A percentile compares a stretch with the other conserved stretches of the same genome.
These are phyloP conservation scores for Myrica gale DNA, from an alignment of 306 rosid genomes.

Conservation along the genomic window DNA sequence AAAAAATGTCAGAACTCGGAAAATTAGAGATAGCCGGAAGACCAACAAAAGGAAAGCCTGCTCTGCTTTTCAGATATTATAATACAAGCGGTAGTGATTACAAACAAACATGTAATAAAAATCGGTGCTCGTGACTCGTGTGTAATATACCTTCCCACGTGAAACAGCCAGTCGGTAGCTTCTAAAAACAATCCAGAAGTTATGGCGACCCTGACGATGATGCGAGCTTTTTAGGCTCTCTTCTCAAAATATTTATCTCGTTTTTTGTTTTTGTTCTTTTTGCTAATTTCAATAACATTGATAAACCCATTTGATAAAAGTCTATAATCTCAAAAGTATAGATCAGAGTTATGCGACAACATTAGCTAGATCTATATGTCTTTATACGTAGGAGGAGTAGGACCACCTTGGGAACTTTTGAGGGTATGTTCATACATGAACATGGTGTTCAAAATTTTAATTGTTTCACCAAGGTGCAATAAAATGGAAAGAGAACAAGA, in stretches of 20 bases:
- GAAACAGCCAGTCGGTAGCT: slow-evolving; percentile 4
- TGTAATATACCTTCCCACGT: slow-evolving; percentile 2
- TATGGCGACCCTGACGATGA: slow-evolving; percentile 15
- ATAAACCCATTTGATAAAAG: not conserved
- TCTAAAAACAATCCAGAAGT: slow-evolving; percentile 3
- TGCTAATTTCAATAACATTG: not conserved
- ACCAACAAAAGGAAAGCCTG: not conserved
- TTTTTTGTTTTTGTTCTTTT: not conserved
- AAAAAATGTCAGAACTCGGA: not conserved
- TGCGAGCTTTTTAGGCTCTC: not conserved
- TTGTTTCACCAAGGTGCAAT: not conserved
- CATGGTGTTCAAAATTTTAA: not conserved
- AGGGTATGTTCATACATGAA: not conserved
- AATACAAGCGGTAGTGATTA: too few relatives aligned
- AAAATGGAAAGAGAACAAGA: not conserved
- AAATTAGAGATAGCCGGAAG: not conserved
- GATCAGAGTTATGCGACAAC: too few relatives aligned
- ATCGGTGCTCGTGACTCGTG: not conserved
- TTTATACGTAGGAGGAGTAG: not conserved
- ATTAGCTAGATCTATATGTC: not conserved
- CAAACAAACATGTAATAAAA: too few relatives aligned
- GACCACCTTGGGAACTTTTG: not conserved
- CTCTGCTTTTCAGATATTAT: not conserved
- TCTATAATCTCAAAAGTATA: too few relatives aligned
- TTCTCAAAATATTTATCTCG: not conserved